Conservation (phyloP, 176 grass and related monocot species). For the Zoysia pacifica region DNA sequence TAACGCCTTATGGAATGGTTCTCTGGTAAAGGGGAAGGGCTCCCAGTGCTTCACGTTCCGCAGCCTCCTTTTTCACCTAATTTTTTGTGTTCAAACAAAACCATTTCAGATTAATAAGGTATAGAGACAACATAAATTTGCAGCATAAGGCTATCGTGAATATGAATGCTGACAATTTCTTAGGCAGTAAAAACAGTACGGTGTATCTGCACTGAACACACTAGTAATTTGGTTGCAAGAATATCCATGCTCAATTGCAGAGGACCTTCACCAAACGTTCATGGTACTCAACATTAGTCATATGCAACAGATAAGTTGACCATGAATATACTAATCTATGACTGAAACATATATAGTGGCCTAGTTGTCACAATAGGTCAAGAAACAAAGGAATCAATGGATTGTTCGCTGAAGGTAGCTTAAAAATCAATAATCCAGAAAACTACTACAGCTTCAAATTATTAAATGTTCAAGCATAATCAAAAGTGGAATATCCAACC, state of each 20-base stretch:
- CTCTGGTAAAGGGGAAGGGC: constrained; percentile 87
- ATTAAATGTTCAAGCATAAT: background rate
- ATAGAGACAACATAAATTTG: background rate
- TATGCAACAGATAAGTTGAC: background rate
- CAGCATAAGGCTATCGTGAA: background rate
- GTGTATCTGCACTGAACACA: background rate
- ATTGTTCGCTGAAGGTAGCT: background rate
- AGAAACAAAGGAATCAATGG: background rate
- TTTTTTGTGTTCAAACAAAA: background rate
- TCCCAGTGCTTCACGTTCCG: constrained; percentile 74
- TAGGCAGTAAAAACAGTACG: background rate
- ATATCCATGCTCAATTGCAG: background rate
- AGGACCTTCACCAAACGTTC: background rate
- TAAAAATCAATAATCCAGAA: background rate
- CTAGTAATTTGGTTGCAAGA: background rate
- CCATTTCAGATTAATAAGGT: background rate
- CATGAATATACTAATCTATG: background rate
- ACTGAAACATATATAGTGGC: background rate
- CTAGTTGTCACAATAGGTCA: background rate
- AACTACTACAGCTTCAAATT: background rate
- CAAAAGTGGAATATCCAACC: background rate
- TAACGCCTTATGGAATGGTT: constrained; percentile 60
- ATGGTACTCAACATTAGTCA: background rate
- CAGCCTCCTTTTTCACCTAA: constrained; percentile 83
- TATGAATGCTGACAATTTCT: background rate